Evolutionary conservation across 108 stramenopile genomes (phyloP).

Genomic region (Schizochytrium sp.): DNA sequence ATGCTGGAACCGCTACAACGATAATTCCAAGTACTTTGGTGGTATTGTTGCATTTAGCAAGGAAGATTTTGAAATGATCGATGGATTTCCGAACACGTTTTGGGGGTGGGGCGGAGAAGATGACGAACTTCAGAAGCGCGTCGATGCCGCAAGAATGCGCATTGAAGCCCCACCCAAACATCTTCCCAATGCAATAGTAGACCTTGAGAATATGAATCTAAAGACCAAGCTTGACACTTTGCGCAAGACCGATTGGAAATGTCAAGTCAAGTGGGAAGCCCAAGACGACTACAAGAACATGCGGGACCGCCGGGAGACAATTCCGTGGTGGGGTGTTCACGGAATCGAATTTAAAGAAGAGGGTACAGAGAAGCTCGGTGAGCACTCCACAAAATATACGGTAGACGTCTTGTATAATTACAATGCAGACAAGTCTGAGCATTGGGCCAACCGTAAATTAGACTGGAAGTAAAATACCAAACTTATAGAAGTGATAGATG

Average conservation of each 20-base stretch:
- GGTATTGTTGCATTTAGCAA: slow-evolving; percentile 90
- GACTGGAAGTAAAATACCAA: neutral
- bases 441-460: slow-evolving; percentile 86
- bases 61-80: slow-evolving; percentile 87
- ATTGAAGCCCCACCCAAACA: neutral
- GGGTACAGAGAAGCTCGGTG: slow-evolving; percentile 73
- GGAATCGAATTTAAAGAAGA: slow-evolving; percentile 85
- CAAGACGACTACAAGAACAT: slow-evolving; percentile 90
- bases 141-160: slow-evolving; percentile 3
- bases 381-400: slow-evolving; percentile 82
- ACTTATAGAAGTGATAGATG: too few species aligned
- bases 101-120: slow-evolving; percentile 99
- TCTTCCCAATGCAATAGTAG: slow-evolving; percentile 3
- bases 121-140: slow-evolving; percentile 91
- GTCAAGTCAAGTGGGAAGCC: slow-evolving; percentile 95
- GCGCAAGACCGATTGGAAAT: slow-evolving; percentile 90
- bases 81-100: slow-evolving; percentile 95
- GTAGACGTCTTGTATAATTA: slow-evolving; percentile 92
- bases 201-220: slow-evolving; percentile 71
- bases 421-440: slow-evolving; percentile 68
- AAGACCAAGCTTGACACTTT: slow-evolving; percentile 68
- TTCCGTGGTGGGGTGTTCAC: slow-evolving; percentile 78
- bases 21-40: slow-evolving; percentile 96
- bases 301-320: slow-evolving; percentile 82
- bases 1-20: slow-evolving; percentile 95